phyloP scores from a whole-genome alignment of 768 basidiomycete species.

The Pluteus cervinus region DNA sequence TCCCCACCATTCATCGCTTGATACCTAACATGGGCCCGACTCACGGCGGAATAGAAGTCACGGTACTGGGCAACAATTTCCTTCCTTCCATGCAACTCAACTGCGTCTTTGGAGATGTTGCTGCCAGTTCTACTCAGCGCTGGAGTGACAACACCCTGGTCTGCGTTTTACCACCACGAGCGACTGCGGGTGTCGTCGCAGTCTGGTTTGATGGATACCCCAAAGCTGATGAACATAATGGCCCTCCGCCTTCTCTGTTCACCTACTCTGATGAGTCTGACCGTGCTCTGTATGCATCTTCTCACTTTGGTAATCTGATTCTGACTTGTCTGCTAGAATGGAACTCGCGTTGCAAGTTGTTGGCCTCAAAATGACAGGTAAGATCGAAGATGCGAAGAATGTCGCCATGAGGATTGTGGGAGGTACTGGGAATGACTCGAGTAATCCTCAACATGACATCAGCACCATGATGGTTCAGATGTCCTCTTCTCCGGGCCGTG shows the following conservation, averaged over 20 bases:
- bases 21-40: slow-evolving; percentile 84
- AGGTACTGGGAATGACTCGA: slow-evolving; percentile 49
- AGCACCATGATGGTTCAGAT: slow-evolving; percentile 52
- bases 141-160: slow-evolving; percentile 95
- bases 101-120: slow-evolving; percentile 80
- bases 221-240: slow-evolving; percentile 47
- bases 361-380: slow-evolving; percentile 94
- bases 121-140: slow-evolving; percentile 78
- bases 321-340: slow-evolving; percentile 53
- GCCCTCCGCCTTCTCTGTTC: slow-evolving; percentile 59
- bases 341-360: slow-evolving; percentile 94
- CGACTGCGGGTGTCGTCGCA: slow-evolving; percentile 76
- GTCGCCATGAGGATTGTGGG: slow-evolving; percentile 92
- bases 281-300: slow-evolving; percentile 63
- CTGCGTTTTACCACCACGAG: slow-evolving; percentile 81
- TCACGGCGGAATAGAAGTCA: slow-evolving; percentile 91
- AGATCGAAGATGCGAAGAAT: slow-evolving; percentile 88
- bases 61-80: slow-evolving; percentile 89
- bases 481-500: slow-evolving; percentile 36
- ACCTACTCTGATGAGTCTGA: slow-evolving; percentile 91
- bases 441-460: slow-evolving; percentile 28
- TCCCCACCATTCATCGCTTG: slow-evolving; percentile 77
- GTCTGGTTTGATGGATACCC: slow-evolving; percentile 84
- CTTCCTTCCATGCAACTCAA: slow-evolving; percentile 63
- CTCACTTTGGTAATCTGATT: slow-evolving; percentile 3